A percentile compares a stretch with the other conserved stretches of the same genome.
Conservation (phyloP, 2,329 filamentous ascomycete genomes). For the Emydomyces testavorans region DNA sequence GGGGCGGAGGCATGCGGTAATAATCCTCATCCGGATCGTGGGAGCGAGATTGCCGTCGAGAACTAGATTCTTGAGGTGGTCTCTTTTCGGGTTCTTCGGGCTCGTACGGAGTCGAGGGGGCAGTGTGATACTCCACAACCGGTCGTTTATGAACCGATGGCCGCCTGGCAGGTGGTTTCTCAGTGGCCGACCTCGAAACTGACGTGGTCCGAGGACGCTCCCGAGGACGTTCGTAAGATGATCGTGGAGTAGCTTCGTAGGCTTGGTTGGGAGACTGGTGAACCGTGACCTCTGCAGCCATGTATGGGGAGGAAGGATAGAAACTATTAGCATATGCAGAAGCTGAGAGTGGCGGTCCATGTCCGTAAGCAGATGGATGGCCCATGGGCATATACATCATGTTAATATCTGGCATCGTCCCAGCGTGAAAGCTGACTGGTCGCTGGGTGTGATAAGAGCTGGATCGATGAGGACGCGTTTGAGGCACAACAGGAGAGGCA, state of each 20-base stretch:
- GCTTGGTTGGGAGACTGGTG: conserved; percentile 12
- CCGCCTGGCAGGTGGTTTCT: conserved; percentile 23
- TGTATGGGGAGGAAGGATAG: conserved; percentile 28
- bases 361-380: conserved; percentile 19
- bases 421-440: conserved; percentile 31
- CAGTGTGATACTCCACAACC: conserved; percentile 25
- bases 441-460: conserved; percentile 29
- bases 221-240: conserved; percentile 8
- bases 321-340: conserved; percentile 27
- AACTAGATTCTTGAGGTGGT: conserved; percentile 22
- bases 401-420: conserved; percentile 23
- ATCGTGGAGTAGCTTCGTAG: conserved; percentile 14
- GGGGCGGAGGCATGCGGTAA: conserved; percentile 36
- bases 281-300: conserved; percentile 21
- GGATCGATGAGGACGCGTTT: conserved; percentile 22
- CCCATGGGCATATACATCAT: conserved; percentile 23
- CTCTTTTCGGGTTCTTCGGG: conserved; percentile 19
- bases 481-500: conserved; percentile 20
- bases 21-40: conserved; percentile 32
- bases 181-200: conserved; percentile 27
- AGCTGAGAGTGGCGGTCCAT: conserved; percentile 29
- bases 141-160: conserved; percentile 27
- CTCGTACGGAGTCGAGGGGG: conserved; percentile 19
- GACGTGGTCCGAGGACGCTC: conserved; percentile 24
- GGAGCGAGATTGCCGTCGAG: conserved; percentile 23